Percentiles rank a stretch among this genome's conserved stretches.
These are phyloP conservation scores for Excoecaria agallocha DNA, from an alignment of 345 rosid species.

Conservation along the genomic window DNA sequence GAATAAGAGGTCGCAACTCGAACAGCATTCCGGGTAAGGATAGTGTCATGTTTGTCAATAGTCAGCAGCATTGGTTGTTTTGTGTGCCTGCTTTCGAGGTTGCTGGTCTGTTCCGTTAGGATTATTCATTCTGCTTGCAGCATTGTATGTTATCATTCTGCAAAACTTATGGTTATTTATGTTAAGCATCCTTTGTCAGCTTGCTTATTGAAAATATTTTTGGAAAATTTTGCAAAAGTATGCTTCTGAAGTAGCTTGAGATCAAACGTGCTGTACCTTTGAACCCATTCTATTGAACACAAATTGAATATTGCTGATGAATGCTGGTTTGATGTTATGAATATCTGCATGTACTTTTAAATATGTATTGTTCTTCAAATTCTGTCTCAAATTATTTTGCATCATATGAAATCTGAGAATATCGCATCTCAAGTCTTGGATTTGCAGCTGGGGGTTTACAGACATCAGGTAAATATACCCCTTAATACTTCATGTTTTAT, in stretches of 20 bases:
- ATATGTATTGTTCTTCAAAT: no score
- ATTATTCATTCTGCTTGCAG: conserved; percentile 37
- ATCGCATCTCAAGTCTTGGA: no score
- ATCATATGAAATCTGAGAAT: no score
- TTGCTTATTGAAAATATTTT: conserved; percentile 31
- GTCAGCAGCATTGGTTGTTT: conserved; percentile 36
- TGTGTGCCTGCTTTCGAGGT: conserved; percentile 41
- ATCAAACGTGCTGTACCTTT: conserved; percentile 8
- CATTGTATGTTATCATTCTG: conserved; percentile 26
- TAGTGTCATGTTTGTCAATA: conserved; percentile 36
- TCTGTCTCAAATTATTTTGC: no score
- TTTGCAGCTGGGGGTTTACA: no score
- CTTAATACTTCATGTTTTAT: no score
- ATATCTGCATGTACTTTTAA: no score
- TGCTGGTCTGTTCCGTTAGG: conserved; percentile 33
- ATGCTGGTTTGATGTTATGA: conserved; percentile 15
- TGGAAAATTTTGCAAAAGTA: conserved; percentile 36
- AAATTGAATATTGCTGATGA: conserved; percentile 29
- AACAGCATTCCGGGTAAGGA: conserved; percentile 26
- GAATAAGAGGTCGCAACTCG: conserved; percentile 32
- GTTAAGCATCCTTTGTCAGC: conserved; percentile 28
- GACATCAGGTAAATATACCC: no score
- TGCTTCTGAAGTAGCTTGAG: conserved; percentile 22
- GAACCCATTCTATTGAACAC: conserved; percentile 25
- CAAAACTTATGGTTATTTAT: conserved; percentile 27